A percentile compares a stretch with the other conserved stretches of the same genome.
Evolutionary conservation across 495 filamentous ascomycete genomes (phyloP).

Genomic region (Penicillium egyptiacum): DNA sequence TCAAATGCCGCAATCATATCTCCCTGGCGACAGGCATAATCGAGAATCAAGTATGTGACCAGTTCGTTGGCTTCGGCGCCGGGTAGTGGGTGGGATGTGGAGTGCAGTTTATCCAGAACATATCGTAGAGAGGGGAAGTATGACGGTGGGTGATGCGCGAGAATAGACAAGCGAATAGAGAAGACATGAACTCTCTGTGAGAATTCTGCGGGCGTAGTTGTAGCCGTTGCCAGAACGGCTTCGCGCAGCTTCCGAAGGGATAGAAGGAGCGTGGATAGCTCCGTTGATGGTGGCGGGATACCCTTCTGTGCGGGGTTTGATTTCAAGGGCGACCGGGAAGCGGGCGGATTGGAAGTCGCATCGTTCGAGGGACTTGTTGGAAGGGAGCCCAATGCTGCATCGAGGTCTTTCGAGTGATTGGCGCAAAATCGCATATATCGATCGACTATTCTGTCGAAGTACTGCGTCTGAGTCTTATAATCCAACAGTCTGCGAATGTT

Average conservation of each 20-base stretch:
- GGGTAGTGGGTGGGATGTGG: conserved; percentile 57
- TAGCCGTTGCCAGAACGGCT: conserved; percentile 67
- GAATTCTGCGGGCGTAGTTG: conserved; percentile 60
- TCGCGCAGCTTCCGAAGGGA: conserved; percentile 92
- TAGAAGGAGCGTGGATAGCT: conserved; percentile 60
- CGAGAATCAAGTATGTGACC: conserved; percentile 76
- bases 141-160: conserved; percentile 75
- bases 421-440: conserved; percentile 88
- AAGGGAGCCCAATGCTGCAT: conserved; percentile 69
- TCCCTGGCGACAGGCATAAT: conserved; percentile 81
- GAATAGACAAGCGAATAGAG: conserved; percentile 77
- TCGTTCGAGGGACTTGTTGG: conserved; percentile 45
- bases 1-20: conserved; percentile 71
- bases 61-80: conserved; percentile 72
- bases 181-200: conserved; percentile 72
- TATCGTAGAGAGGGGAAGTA: conserved; percentile 86
- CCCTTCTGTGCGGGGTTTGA: conserved; percentile 22
- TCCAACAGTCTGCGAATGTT: conserved; percentile 65
- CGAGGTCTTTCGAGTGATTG: conserved; percentile 64
- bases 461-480: conserved; percentile 71
- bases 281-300: conserved; percentile 42
- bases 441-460: conserved; percentile 81
- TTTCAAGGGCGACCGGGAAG: conserved; percentile 26
- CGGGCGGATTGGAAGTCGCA: conserved; percentile 43
- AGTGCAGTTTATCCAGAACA: conserved; percentile 70